Percentiles rank a stretch among this genome's conserved stretches.
Evolutionary conservation across 208 protist species (phyloP).

Genomic region (Wallacemonas sp.): DNA sequence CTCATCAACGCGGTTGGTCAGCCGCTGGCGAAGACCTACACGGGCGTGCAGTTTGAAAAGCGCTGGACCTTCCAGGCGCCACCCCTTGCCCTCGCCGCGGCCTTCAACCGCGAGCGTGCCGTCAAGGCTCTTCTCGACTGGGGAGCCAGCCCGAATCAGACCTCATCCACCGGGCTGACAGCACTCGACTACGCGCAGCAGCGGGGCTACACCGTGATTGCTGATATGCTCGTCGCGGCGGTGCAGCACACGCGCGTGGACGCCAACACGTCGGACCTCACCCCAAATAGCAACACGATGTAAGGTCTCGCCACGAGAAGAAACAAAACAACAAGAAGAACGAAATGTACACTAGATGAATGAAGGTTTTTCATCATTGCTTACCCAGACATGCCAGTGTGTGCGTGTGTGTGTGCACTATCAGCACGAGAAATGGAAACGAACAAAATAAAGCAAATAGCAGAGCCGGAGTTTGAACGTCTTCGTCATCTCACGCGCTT

Average conservation of each 20-base stretch:
- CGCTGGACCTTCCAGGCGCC: conserved; percentile 72
- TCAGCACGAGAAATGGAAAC: no score
- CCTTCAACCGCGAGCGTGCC: conserved; percentile 77
- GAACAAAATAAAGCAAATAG: no score
- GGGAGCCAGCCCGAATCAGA: conserved; percentile 43
- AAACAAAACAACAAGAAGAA: not conserved
- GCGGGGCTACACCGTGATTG: conserved; percentile 66
- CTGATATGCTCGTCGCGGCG: conserved; percentile 43
- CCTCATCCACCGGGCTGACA: conserved; percentile 64
- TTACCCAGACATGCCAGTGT: not conserved
- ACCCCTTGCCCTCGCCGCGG: conserved; percentile 75
- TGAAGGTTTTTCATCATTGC: not conserved
- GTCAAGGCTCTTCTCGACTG: conserved; percentile 59
- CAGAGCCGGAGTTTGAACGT: no score
- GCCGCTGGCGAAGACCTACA: conserved; percentile 59
- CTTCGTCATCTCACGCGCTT: no score
- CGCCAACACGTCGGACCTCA: not conserved
- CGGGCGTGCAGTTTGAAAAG: conserved; percentile 71
- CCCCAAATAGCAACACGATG: not conserved
- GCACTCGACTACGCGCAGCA: conserved; percentile 69
- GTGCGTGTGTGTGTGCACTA: no score
- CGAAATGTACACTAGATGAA: not conserved
- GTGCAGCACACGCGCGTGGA: conserved; percentile 18
- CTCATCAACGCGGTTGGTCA: conserved; percentile 68
- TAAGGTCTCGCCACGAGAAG: not conserved